Evolutionary conservation across 2,329 filamentous ascomycete species (phyloP).

Genomic region (Aureobasidium sp.): DNA sequence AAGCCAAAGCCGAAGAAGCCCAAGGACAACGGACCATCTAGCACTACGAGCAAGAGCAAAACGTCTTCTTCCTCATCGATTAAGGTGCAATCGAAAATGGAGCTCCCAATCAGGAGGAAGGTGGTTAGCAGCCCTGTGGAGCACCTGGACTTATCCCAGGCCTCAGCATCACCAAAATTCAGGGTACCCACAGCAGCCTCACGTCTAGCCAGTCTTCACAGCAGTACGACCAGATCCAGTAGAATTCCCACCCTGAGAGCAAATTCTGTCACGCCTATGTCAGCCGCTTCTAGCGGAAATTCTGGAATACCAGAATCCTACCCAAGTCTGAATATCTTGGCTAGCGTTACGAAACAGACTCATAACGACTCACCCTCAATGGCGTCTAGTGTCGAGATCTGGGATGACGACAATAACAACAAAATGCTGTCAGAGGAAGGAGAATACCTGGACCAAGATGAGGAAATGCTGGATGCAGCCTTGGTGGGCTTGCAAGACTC

Average conservation of each 20-base stretch:
- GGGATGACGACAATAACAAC: background rate
- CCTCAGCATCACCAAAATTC: background rate
- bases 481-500: conserved; percentile 18
- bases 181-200: background rate
- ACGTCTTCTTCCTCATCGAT: conserved; percentile 14
- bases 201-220: background rate
- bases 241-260: background rate
- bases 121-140: background rate
- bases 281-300: background rate
- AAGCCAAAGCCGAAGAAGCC: conserved; percentile 46
- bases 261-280: background rate
- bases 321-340: background rate
- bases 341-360: background rate
- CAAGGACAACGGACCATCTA: conserved; percentile 23
- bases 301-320: background rate
- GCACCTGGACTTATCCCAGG: conserved; percentile 1
- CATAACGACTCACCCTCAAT: background rate
- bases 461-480: conserved; percentile 18
- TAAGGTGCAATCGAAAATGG: conserved; percentile 24
- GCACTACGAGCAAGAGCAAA: conserved; percentile 21
- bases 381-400: background rate
- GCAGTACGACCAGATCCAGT: background rate
- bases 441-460: conserved; percentile 13
- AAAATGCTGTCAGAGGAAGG: background rate
- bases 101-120: conserved; percentile 21